Evolutionary conservation across 179 eudicot species (phyloP).

Genomic region (Gypsophila paniculata): DNA sequence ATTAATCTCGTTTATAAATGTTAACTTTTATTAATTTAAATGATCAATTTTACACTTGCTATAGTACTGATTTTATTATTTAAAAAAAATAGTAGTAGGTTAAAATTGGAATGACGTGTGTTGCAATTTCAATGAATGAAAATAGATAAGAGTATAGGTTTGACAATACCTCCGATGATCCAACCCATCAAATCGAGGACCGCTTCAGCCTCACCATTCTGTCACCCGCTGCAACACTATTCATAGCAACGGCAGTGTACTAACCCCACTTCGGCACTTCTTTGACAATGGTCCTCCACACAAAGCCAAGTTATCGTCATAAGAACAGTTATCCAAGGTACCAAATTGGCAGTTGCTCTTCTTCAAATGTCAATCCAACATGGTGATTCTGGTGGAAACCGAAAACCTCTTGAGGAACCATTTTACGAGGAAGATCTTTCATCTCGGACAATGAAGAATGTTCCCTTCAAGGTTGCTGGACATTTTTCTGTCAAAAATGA

Average conservation of each 20-base stretch:
- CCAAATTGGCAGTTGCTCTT: constrained; percentile 2
- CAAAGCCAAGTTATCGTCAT: background rate
- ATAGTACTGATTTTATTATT: too few species aligned
- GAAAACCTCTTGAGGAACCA: constrained; percentile 18
- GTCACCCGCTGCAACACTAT: too few species aligned
- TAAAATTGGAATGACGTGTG: too few species aligned
- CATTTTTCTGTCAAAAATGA: constrained; percentile 23
- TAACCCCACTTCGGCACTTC: background rate
- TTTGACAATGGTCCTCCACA: background rate
- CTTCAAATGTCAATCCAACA: constrained; percentile 31
- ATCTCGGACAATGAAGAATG: constrained; percentile 31
- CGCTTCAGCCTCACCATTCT: too few species aligned
- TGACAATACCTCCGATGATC: background rate
- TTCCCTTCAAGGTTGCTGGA: constrained; percentile 32
- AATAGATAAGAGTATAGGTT: too few species aligned
- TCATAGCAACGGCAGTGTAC: too few species aligned
- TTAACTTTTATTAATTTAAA: too few species aligned
- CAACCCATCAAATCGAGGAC: background rate
- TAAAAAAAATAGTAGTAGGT: too few species aligned
- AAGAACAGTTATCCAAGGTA: constrained; percentile 9
- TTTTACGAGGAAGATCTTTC: constrained; percentile 6
- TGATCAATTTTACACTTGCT: too few species aligned
- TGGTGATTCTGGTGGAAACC: constrained; percentile 33
- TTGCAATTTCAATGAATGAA: too few species aligned
- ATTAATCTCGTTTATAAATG: too few species aligned